A percentile compares a stretch with the other conserved stretches of the same genome.
Conservation (phyloP, 306 rosid species). For the Cucumis hystrix region DNA sequence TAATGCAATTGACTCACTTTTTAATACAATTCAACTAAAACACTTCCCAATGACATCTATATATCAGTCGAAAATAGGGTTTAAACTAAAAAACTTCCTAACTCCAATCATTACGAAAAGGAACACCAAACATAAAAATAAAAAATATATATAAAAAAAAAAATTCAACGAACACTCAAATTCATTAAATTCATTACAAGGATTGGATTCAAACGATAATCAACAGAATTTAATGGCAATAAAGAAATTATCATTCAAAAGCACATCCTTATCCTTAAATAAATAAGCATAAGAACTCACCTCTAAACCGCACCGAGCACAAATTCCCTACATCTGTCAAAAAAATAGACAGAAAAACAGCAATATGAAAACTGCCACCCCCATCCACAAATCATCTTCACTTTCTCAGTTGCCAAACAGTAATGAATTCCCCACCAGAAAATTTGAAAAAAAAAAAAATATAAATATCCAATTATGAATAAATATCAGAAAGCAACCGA, state of each 20-base stretch:
- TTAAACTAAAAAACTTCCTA: not conserved
- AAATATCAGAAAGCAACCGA: not conserved
- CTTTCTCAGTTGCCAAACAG: conserved; percentile 10
- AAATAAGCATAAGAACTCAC: not conserved
- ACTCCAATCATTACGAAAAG: not conserved
- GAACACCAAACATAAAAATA: not conserved
- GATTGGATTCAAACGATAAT: not conserved
- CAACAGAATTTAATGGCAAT: not conserved
- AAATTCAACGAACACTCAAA: not conserved
- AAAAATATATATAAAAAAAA: not conserved
- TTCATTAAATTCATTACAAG: not conserved
- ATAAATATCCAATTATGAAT: not conserved
- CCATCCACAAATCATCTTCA: not conserved
- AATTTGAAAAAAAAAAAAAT: too few relatives aligned
- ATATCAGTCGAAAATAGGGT: not conserved
- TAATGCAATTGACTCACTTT: not conserved
- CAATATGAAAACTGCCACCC: conserved; percentile 4
- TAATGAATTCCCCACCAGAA: not conserved
- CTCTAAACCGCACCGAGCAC: not conserved
- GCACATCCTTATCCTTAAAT: too few relatives aligned
- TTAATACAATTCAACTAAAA: not conserved
- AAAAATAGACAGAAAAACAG: not conserved
- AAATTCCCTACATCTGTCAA: not conserved
- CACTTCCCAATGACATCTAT: not conserved
- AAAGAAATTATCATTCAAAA: not conserved